Evolutionary conservation across 345 rosid genomes (phyloP).

Genomic region (Syzygium aqueum): DNA sequence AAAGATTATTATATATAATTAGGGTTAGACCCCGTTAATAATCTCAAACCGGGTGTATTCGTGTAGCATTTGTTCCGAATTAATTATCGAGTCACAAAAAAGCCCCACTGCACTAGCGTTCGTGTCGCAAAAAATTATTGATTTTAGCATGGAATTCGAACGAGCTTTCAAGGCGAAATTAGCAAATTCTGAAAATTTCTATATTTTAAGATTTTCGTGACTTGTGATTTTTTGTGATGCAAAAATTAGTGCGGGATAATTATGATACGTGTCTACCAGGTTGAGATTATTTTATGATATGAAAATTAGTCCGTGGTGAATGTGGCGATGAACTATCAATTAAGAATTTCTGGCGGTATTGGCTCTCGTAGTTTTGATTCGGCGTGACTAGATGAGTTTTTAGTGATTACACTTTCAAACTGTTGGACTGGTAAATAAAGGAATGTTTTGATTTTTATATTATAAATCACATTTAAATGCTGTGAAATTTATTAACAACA

Average conservation of each 20-base stretch:
- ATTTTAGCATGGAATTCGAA: background rate
- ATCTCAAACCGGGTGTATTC: background rate
- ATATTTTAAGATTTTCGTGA: background rate
- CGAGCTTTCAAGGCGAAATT: background rate
- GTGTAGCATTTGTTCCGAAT: background rate
- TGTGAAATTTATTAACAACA: background rate
- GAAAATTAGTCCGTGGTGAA: rapidly evolving
- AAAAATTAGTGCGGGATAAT: background rate
- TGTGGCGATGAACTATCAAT: rapidly evolving
- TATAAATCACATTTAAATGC: background rate
- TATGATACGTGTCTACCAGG: rapidly evolving
- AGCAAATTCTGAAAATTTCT: background rate
- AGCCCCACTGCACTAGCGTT: background rate
- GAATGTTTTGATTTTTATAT: background rate
- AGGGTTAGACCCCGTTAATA: rapidly evolving
- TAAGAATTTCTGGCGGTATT: background rate
- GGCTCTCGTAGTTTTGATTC: background rate
- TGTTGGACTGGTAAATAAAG: background rate
- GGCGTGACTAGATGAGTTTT: background rate
- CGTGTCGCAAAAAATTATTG: no score
- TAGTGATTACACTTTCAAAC: background rate
- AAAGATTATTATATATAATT: background rate
- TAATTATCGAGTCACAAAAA: background rate
- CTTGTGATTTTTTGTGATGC: rapidly evolving
- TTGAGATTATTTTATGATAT: background rate